Percentiles rank a stretch among this genome's conserved stretches.
Conservation (phyloP, 2,329 filamentous ascomycete genomes). For the Exophiala alcalophila region DNA sequence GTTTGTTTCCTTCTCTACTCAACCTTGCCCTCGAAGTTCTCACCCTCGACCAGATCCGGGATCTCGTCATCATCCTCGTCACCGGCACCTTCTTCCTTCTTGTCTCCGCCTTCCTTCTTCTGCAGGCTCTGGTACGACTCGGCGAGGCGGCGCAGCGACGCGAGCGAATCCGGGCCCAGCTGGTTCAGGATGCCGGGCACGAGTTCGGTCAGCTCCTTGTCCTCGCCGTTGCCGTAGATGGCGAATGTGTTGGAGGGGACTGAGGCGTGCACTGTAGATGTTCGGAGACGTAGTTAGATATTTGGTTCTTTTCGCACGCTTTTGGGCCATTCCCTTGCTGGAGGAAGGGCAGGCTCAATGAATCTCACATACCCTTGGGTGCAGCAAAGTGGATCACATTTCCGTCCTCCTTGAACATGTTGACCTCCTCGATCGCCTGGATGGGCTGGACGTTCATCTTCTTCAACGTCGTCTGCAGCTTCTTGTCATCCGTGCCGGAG, state of each 20-base stretch:
- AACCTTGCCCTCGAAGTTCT: slow-evolving; percentile 98
- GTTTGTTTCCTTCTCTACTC: slow-evolving; percentile 63
- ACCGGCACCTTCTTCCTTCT: slow-evolving; percentile 70
- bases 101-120: slow-evolving; percentile 79
- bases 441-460: slow-evolving; percentile 99
- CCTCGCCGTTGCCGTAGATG: slow-evolving; percentile 97
- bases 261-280: slow-evolving; percentile 78
- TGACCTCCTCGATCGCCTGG: slow-evolving; percentile 99
- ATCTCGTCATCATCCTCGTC: slow-evolving; percentile 83
- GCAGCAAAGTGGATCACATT: slow-evolving; percentile 99
- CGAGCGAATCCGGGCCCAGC: slow-evolving; percentile 95
- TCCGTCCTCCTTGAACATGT: slow-evolving; percentile 99
- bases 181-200: slow-evolving; percentile 99
- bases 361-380: slow-evolving; percentile 75
- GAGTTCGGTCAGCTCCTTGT: slow-evolving; percentile 99
- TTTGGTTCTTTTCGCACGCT: background rate
- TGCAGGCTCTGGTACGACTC: slow-evolving; percentile 99
- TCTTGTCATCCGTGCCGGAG: slow-evolving; percentile 97
- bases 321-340: background rate
- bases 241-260: slow-evolving; percentile 99
- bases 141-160: slow-evolving; percentile 94
- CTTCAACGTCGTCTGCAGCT: slow-evolving; percentile 95
- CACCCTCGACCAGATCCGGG: slow-evolving; percentile 91
- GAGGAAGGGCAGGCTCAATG: background rate
- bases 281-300: background rate